Percentiles rank a stretch among this genome's conserved stretches.
Conservation (phyloP, 2,329 filamentous ascomycete genomes). For the Erysiphe pisi region DNA sequence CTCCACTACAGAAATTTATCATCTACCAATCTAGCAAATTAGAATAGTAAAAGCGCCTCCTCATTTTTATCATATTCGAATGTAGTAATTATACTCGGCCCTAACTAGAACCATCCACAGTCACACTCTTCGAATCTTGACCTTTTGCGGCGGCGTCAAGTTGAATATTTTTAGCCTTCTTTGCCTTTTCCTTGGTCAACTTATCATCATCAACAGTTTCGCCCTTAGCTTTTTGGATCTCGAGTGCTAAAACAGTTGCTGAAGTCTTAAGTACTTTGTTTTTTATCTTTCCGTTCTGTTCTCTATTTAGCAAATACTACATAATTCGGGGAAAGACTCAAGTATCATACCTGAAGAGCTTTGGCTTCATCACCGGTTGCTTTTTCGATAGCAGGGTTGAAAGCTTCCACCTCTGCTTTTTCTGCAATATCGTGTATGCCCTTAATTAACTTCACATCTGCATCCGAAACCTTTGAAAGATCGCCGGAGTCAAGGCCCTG, state of each 20-base stretch:
- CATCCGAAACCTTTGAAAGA: conserved; percentile 40
- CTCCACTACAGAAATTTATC: too few species aligned
- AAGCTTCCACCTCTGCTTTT: conserved; percentile 45
- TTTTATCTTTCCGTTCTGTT: conserved; percentile 47
- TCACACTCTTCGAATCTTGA: conserved; percentile 39
- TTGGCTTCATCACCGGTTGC: conserved; percentile 41
- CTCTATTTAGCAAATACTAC: not conserved
- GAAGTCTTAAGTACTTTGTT: conserved; percentile 51
- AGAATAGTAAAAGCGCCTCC: too few species aligned
- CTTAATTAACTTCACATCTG: conserved; percentile 44
- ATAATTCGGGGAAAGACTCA: not conserved
- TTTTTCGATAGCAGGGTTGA: conserved; percentile 46
- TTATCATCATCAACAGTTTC: conserved; percentile 38
- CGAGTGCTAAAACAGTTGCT: conserved; percentile 44
- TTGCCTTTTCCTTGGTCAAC: conserved; percentile 42
- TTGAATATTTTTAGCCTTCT: conserved; percentile 46
- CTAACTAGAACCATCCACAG: conserved; percentile 37
- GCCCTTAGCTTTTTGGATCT: conserved; percentile 45
- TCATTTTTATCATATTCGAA: too few species aligned
- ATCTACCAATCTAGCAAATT: too few species aligned
- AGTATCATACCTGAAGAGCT: conserved; percentile 40
- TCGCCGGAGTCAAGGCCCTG: conserved; percentile 39
- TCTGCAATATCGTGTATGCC: conserved; percentile 46
- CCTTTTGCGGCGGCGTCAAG: conserved; percentile 43
- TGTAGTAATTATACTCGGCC: not conserved